Evolutionary conservation across 176 grass and related monocot species (phyloP).

Genomic region (Eragrostis curvula): DNA sequence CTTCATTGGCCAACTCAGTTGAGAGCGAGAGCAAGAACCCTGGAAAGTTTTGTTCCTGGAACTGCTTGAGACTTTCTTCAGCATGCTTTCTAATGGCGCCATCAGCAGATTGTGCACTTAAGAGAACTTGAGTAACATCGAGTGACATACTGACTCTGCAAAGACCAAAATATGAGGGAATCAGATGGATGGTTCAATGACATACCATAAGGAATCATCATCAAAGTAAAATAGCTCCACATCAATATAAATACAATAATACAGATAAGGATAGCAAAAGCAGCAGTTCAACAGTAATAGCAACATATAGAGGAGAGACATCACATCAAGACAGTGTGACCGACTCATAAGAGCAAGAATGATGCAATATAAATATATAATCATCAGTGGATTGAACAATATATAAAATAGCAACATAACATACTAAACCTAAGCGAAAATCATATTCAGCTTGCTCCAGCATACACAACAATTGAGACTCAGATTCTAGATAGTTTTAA

Average conservation of each 20-base stretch:
- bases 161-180: constrained; percentile 16
- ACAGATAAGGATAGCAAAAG: neutral
- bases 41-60: constrained; percentile 88
- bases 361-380: neutral
- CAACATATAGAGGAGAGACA: neutral
- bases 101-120: constrained; percentile 77
- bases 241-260: neutral
- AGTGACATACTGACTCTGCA: constrained; percentile 69
- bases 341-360: neutral
- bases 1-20: constrained; percentile 64
- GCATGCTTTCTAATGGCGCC: constrained; percentile 61
- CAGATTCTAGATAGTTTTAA: neutral
- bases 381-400: neutral
- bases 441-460: neutral
- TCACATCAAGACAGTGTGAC: neutral
- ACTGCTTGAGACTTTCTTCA: constrained; percentile 84
- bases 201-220: neutral
- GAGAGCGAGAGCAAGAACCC: constrained; percentile 73
- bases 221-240: neutral
- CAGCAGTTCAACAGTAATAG: neutral
- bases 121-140: constrained; percentile 81
- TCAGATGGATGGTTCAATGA: neutral
- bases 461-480: neutral
- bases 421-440: neutral
- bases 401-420: neutral